These are phyloP conservation scores for cucumber (Cucumis sativus) DNA, from an alignment of 306 rosid genomes.

Conservation along the genomic window DNA sequence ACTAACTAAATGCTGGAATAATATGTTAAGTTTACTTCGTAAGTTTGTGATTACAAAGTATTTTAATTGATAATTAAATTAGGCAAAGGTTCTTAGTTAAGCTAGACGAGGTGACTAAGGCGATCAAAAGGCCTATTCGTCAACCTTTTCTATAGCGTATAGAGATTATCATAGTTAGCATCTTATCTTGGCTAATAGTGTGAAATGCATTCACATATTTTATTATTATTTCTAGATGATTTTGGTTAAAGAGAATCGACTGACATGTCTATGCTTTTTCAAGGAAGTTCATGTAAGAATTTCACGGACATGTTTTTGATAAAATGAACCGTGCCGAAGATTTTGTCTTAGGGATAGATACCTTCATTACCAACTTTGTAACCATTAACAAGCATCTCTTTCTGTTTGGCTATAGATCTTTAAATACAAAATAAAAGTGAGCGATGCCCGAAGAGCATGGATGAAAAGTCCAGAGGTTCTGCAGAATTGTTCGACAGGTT, in stretches of 20 bases:
- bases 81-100: neutral
- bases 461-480: constrained; percentile 65
- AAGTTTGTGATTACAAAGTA: neutral
- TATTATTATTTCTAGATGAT: neutral
- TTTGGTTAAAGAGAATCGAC: neutral
- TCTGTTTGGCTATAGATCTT: constrained; percentile 38
- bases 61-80: neutral
- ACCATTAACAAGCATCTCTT: neutral
- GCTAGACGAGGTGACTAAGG: neutral
- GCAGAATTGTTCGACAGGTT: constrained; percentile 75
- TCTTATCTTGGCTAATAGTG: neutral
- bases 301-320: neutral
- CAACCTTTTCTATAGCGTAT: neutral
- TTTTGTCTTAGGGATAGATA: neutral
- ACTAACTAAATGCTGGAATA: neutral
- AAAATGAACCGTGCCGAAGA: neutral
- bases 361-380: neutral
- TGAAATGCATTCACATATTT: neutral
- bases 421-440: constrained; percentile 51
- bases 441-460: constrained; percentile 72
- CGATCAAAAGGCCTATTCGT: neutral
- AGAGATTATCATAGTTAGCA: neutral
- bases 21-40: neutral
- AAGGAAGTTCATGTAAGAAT: neutral
- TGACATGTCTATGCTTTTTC: neutral